Conservation (phyloP, 345 rosid genomes). For the Arabidopsis thaliana region TAIR10.1 NC_003074.8:4845501-4846000, state of each 20-base stretch:
- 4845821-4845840: not conserved
- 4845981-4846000: not conserved
- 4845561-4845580: conserved; percentile 5
- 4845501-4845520: conserved; percentile 22
- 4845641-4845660: not conserved
- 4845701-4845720: no score
- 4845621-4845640: accelerated
- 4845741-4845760: not conserved
- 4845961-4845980: not conserved
- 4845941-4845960: conserved; percentile 12
- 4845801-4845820: no score
- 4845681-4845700: not conserved
- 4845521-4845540: not conserved
- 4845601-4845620: not conserved
- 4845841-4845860: not conserved
- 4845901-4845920: conserved; percentile 20
- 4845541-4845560: conserved; percentile 9
- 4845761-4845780: not conserved
- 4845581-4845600: not conserved
- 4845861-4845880: conserved; percentile 23
- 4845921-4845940: conserved; percentile 2
- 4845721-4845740: not conserved
- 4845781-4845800: not conserved
- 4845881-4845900: conserved; percentile 31
- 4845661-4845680: not conserved